Evolutionary conservation across 169 alveolate genomes (phyloP).

Genomic region (Haemoproteus tartakovskyi): DNA sequence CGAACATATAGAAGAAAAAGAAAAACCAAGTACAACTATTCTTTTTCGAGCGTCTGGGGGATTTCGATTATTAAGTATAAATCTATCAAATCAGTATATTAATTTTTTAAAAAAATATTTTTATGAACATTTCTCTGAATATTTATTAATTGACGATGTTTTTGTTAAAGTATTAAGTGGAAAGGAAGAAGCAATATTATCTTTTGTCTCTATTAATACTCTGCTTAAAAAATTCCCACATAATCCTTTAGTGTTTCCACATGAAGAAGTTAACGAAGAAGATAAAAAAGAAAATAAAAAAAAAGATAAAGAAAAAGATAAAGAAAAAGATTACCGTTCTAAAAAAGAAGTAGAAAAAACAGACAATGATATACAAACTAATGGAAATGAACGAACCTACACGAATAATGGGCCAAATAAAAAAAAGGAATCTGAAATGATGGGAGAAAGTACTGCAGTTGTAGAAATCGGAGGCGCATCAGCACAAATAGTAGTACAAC

Average conservation of each 20-base stretch:
- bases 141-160: conserved; percentile 53
- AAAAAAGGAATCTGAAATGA: too few species aligned
- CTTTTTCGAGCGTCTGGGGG: conserved; percentile 64
- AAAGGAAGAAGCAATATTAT: conserved; percentile 66
- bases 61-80: conserved; percentile 41
- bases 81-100: conserved; percentile 26
- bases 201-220: conserved; percentile 57
- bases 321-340: too few species aligned
- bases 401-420: neutral
- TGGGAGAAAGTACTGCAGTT: conserved; percentile 40
- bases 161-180: conserved; percentile 61
- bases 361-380: neutral
- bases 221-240: conserved; percentile 32
- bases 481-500: conserved; percentile 44
- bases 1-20: conserved; percentile 17
- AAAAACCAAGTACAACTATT: conserved; percentile 36
- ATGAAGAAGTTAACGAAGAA: neutral
- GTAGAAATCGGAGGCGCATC: conserved; percentile 67
- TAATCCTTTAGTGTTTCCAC: conserved; percentile 32
- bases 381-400: too few species aligned
- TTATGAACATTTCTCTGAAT: conserved; percentile 15
- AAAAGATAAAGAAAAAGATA: neutral
- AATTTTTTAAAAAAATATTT: conserved; percentile 43
- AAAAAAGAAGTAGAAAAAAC: neutral
- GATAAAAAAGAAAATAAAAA: neutral